Conservation (phyloP, 2,329 filamentous ascomycete genomes). For the Ascochyta clinopodiicola region DNA sequence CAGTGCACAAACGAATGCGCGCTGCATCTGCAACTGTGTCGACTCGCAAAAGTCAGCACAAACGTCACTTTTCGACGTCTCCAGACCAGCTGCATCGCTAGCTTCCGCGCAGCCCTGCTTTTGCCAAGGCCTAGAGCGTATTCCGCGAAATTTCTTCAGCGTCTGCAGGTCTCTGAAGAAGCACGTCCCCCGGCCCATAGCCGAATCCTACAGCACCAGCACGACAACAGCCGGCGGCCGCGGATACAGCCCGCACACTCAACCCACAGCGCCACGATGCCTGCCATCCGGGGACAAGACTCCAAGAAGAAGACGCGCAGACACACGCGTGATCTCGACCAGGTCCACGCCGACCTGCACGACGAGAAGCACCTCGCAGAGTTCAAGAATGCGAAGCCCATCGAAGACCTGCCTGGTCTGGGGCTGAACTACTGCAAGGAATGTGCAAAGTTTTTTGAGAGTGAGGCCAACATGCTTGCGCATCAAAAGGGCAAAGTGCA, state of each 20-base stretch:
- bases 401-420: constrained; percentile 86
- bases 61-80: constrained; percentile 27
- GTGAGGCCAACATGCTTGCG: constrained; percentile 73
- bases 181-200: constrained; percentile 29
- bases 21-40: constrained; percentile 28
- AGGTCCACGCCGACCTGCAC: constrained; percentile 82
- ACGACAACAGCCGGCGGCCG: constrained; percentile 37
- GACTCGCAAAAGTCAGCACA: constrained; percentile 18
- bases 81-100: constrained; percentile 30
- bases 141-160: constrained; percentile 22
- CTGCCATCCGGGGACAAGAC: constrained; percentile 57
- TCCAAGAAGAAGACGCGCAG: constrained; percentile 58
- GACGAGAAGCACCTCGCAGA: constrained; percentile 80
- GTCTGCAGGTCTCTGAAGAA: constrained; percentile 23
- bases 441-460: constrained; percentile 97
- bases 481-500: constrained; percentile 91
- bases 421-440: constrained; percentile 88
- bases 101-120: constrained; percentile 14
- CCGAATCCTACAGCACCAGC: constrained; percentile 31
- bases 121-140: constrained; percentile 21
- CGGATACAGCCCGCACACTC: constrained; percentile 28
- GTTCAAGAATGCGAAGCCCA: constrained; percentile 78
- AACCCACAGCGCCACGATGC: constrained; percentile 48
- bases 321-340: constrained; percentile 81
- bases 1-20: constrained; percentile 6